Conservation (phyloP, 2,329 filamentous ascomycete genomes). For the Lojkania enalia region DNA sequence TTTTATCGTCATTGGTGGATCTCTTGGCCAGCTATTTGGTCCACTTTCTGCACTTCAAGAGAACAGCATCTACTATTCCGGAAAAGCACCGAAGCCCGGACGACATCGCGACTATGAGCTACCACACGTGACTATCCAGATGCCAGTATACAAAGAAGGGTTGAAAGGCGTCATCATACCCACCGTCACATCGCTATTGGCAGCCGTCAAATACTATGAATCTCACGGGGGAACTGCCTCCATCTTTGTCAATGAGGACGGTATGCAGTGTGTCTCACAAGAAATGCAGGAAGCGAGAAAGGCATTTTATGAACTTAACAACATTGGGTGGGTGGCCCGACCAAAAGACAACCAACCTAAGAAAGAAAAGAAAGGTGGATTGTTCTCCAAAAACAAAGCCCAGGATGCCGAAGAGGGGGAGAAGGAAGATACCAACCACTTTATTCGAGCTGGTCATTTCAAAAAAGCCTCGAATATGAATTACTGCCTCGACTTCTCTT, state of each 20-base stretch:
- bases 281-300: constrained; percentile 48
- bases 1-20: constrained; percentile 39
- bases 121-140: constrained; percentile 74
- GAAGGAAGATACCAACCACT: constrained; percentile 53
- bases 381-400: constrained; percentile 27
- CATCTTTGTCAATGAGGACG: constrained; percentile 69
- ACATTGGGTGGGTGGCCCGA: constrained; percentile 52
- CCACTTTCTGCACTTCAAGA: constrained; percentile 39
- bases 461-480: constrained; percentile 70
- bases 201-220: constrained; percentile 56
- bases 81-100: constrained; percentile 21
- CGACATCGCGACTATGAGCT: constrained; percentile 47
- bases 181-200: constrained; percentile 75
- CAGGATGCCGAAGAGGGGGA: constrained; percentile 11
- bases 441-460: constrained; percentile 33
- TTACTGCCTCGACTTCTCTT: constrained; percentile 64
- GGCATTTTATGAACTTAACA: constrained; percentile 53
- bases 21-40: constrained; percentile 57
- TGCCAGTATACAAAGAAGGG: constrained; percentile 85
- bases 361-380: constrained; percentile 37
- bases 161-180: constrained; percentile 73
- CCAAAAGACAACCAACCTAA: constrained; percentile 48
- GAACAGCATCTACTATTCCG: constrained; percentile 31
- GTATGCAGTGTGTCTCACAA: constrained; percentile 61
- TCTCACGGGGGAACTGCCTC: constrained; percentile 62